Base-by-base conservation (phyloP, 192 early-diverging fungal species). In the Backusella macrospora region DNA sequence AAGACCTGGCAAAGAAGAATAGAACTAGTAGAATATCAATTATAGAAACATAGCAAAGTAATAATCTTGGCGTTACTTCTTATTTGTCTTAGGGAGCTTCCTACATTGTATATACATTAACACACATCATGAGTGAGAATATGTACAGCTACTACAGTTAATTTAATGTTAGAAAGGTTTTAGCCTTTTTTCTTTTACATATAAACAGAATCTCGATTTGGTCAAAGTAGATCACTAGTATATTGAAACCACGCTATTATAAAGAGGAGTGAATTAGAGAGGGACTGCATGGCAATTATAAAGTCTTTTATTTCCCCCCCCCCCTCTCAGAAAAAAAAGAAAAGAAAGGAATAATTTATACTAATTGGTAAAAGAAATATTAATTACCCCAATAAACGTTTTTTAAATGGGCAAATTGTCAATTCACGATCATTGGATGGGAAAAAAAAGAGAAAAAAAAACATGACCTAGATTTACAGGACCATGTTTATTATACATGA, bases 251-350 rank as follows among this genome's bases (percentile, higher is more conserved):
- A 52, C 21, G 49, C 18, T 52, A 16, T 52, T 52, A 16, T 52
- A 52, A 52, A 52, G 18, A 52, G 49, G n/a, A 10, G 49, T 52
- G 21, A 52, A n/a, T 52, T 59, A 12, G n/a, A 59, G 21, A 46
- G 52, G 52, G 52, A 52, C 9, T 59, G 52, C 52, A 59, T 59
- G 52, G 52, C 52, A 59, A 59, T 59, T 59, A 59, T 59, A 59
- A 59, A 59, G 5, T 12, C 26, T 12, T 52, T 59, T 59, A 9
- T 26, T 26, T 23, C 23, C 26, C 4, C 8, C 52, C n/a, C 52
- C 52, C 26, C 45, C 23, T 10, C 23, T 2, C 18, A n/a, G 18
- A n/a, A 7, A 10, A 8, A 16, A 15, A 48, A 48, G 46, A 48
- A 15, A 23, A 55, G 21, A 55, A 55, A 55, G 12, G 2, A 55